Evolutionary conservation across 2,329 filamentous ascomycete genomes (phyloP).

Genomic region (Xylaria sp.): DNA sequence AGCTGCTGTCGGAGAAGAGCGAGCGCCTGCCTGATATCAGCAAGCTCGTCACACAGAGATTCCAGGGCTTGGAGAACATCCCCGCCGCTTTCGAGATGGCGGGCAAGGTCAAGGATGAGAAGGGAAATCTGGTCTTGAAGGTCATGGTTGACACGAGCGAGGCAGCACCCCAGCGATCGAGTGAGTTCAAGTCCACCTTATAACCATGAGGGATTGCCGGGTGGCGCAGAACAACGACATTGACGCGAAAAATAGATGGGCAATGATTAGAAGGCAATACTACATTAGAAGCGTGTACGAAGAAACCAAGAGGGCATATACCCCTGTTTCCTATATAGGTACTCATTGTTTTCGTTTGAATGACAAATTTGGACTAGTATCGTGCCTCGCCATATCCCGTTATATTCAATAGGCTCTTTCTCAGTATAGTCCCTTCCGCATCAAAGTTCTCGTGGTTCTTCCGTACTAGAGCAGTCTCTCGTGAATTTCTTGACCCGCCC

Average conservation of each 20-base stretch:
- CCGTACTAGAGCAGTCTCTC: neutral
- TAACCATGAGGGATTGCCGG: too few relatives aligned
- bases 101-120: constrained; percentile 70
- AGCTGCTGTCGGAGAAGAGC: constrained; percentile 55
- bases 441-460: neutral
- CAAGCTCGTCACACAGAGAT: constrained; percentile 74
- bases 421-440: neutral
- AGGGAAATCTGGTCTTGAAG: constrained; percentile 75
- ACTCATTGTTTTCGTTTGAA: too few relatives aligned
- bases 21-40: constrained; percentile 66
- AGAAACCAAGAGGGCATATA: too few relatives aligned
- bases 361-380: too few relatives aligned
- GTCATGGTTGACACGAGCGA: constrained; percentile 62
- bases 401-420: neutral
- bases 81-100: constrained; percentile 76
- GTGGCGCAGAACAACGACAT: too few relatives aligned
- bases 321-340: too few relatives aligned
- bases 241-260: too few relatives aligned
- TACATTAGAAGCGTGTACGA: too few relatives aligned
- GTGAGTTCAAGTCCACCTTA: too few relatives aligned
- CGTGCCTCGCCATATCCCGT: too few relatives aligned
- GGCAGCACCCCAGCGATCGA: too few relatives aligned
- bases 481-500: neutral
- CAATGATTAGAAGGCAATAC: too few relatives aligned
- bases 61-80: constrained; percentile 65